These are phyloP conservation scores for Panicum hallii DNA, from an alignment of 202 grass and related monocot genomes.

Conservation along the genomic window DNA sequence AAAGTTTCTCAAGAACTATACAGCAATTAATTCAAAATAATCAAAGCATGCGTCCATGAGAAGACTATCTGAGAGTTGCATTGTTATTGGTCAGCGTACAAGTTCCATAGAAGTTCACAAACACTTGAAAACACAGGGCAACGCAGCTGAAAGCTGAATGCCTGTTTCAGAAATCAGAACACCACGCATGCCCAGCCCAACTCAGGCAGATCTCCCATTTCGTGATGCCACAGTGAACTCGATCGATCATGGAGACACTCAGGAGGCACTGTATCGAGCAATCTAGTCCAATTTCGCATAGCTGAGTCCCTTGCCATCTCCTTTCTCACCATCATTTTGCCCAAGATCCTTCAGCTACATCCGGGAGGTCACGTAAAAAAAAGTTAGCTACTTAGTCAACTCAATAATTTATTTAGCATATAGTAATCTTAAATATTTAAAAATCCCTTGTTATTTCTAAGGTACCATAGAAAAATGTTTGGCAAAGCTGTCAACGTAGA, in stretches of 20 bases:
- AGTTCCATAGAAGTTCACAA: constrained; percentile 29
- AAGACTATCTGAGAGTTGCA: neutral
- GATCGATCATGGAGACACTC: neutral
- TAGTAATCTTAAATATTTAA: neutral
- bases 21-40: neutral
- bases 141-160: neutral
- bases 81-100: no score
- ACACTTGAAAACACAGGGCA: constrained; percentile 39
- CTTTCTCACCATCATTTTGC: constrained; percentile 37
- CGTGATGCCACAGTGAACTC: neutral
- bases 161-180: constrained; percentile 30
- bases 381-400: constrained; percentile 38
- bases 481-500: neutral
- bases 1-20: neutral
- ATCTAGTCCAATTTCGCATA: constrained; percentile 49
- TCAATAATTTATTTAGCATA: neutral
- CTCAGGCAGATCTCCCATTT: constrained; percentile 13
- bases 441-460: neutral
- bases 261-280: neutral
- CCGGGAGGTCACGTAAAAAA: neutral
- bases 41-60: constrained; percentile 20
- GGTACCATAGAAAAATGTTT: neutral
- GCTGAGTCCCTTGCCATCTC: constrained; percentile 18
- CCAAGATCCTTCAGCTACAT: constrained; percentile 52
- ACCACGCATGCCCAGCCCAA: constrained; percentile 41